Conservation (phyloP, 352 stramenopile genomes). For the Pythium aphanidermatum region DNA sequence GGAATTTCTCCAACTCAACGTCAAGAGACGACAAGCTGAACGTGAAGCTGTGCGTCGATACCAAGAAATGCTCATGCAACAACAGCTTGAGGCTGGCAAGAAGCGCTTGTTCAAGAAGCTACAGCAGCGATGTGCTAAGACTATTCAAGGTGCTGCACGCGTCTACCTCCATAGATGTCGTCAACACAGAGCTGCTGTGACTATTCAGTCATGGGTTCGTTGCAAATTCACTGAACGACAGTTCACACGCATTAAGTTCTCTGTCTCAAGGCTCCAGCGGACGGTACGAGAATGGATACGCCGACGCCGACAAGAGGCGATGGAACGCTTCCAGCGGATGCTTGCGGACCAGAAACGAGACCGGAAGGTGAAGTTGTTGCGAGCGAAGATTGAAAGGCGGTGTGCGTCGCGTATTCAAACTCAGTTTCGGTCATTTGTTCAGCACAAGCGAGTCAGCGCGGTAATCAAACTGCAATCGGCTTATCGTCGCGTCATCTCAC, state of each 20-base stretch:
- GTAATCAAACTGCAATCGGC: slow-evolving; percentile 30
- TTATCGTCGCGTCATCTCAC: slow-evolving; percentile 14
- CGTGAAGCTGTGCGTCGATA: slow-evolving; percentile 9
- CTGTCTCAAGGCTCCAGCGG: neutral
- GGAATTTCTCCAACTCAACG: slow-evolving; percentile 10
- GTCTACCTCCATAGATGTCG: neutral
- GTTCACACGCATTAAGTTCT: neutral
- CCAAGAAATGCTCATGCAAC: slow-evolving; percentile 19
- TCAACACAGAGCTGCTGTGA: neutral
- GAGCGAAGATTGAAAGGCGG: slow-evolving; percentile 10
- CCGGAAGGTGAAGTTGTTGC: slow-evolving; percentile 8
- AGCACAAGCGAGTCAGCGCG: slow-evolving; percentile 5
- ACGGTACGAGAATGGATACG: slow-evolving; percentile 12
- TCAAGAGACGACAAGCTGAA: slow-evolving; percentile 8
- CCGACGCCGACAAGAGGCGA: slow-evolving; percentile 4
- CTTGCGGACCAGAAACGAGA: slow-evolving; percentile 16
- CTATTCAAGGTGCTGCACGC: neutral
- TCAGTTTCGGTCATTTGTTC: slow-evolving; percentile 19
- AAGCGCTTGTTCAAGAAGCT: slow-evolving; percentile 11
- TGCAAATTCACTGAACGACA: neutral
- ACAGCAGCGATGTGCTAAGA: slow-evolving; percentile 3
- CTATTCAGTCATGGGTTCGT: slow-evolving; percentile 5
- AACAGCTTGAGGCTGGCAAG: slow-evolving; percentile 11
- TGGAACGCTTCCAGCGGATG: slow-evolving; percentile 14
- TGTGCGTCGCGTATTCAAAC: slow-evolving; percentile 27